Evolutionary conservation across 1,139 yeast genomes (phyloP), one percentile per base, ranked within the genome.

Genomic region (Taphrina communis): DNA sequence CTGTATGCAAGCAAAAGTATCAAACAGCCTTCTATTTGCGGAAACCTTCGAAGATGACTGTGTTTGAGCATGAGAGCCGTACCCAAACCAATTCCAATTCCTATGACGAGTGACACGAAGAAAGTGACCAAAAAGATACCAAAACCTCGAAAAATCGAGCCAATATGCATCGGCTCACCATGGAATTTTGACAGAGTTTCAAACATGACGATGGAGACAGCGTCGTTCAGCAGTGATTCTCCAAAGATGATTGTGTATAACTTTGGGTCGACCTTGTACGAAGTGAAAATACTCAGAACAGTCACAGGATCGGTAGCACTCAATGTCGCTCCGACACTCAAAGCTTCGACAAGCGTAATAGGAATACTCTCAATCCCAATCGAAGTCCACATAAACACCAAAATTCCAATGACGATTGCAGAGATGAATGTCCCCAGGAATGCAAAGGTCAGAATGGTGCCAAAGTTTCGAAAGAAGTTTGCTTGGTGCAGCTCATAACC

Each of bases 271-370:
- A 95, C 99, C 78, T 93, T 92, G 80, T 95, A 94, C 17, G 98
- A 96, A 76, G 94, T 94, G 82, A 95, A 95, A 71, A 95, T 95
- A 14, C 98, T 92, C 74, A 95, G 81, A 76, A 95, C 94, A 0
- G 99, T 95, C 46, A 95, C 98, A 0, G 99, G 99, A 77, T 95
- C 99, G 0, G 99, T 95, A 31, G 99, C 99, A 0, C 97, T 90
- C 62, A 95, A 83, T 0, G 99, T 93, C 1, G 99, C 99, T 12
- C 99, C 99, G 11, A 95, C 97, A 0, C 97, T 94, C 71, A 95
- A 83, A 0, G 99, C 97, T 77, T 94, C 98, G 36, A 94, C 97
- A 79, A 94, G 92, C 69, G 97, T 94, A 70, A 95, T 86, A 72
- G 88, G 81, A 66, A 94, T 86, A 41, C 94, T 90, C 77, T 95